A percentile compares a stretch with the other conserved stretches of the same genome.
These are phyloP conservation scores for Ophiostoma sp. DNA, from an alignment of 2,329 filamentous ascomycete species.

Conservation along the genomic window DNA sequence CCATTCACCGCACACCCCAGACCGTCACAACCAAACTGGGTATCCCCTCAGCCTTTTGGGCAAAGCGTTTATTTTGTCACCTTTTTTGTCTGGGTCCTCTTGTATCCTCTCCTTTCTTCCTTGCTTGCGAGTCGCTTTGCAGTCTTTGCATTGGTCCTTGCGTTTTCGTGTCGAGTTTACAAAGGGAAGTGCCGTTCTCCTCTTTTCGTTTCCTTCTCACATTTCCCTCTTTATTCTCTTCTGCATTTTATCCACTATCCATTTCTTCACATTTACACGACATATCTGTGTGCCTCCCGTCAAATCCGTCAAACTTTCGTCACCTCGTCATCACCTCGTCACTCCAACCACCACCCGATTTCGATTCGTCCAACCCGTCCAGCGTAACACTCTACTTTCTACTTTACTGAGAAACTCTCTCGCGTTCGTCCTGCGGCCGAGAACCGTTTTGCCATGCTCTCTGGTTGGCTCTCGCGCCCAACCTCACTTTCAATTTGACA, in stretches of 20 bases:
- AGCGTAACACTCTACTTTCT: constrained; percentile 1
- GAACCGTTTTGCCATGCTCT: constrained; percentile 3
- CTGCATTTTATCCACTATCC: neutral
- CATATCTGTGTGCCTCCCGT: neutral
- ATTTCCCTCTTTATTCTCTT: neutral
- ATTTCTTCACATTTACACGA: neutral
- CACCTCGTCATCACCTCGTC: constrained; percentile 12
- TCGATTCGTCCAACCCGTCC: constrained; percentile 17
- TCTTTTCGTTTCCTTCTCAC: constrained; percentile 1
- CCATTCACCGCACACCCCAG: constrained; percentile 4
- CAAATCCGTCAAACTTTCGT: constrained; percentile 1
- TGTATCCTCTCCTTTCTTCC: neutral
- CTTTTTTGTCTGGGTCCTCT: neutral
- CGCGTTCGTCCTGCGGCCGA: constrained; percentile 6
- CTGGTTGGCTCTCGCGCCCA: neutral
- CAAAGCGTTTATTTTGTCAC: constrained; percentile 14
- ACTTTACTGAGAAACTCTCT: neutral
- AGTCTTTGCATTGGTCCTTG: neutral
- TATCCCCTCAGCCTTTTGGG: constrained; percentile 15
- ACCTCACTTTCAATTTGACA: neutral
- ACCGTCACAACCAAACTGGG: constrained; percentile 25
- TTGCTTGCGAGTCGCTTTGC: neutral
- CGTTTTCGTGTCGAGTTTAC: neutral
- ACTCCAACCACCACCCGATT: constrained; percentile 5
- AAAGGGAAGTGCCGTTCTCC: constrained; percentile 1